Evolutionary conservation across 192 early-diverging fungal genomes (phyloP), one percentile per base, ranked within the genome.

Genomic region (Backusella tarrabulga): DNA sequence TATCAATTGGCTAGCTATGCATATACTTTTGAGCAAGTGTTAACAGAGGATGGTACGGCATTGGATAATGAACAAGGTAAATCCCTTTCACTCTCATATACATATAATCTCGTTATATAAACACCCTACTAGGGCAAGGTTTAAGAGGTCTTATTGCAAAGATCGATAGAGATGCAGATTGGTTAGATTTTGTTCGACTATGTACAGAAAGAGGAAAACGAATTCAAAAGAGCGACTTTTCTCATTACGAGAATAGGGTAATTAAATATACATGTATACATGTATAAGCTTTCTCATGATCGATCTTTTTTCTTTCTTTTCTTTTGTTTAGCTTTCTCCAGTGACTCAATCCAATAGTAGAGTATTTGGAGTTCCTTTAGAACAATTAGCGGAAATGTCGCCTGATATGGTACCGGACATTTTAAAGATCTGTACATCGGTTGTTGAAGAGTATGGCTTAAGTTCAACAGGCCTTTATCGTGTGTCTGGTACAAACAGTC

Each of bases 381-480:
- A 87, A n/a, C 80, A 83, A 38, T 89, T 92, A 69, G 83, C 93
- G 63, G 90, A 88, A 36, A 87, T 93, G 67, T 95, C 97, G 72
- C 81, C 86, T 35, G 80, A 87, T 15, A 89, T 90, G 29, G 86
- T 97, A 11, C 97, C 98, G 11, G 67, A 87, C 23, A 90, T 98
- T 42, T 84, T 99, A 4, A 83, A 83, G 52, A 94, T 93, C 46
- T 97, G 94, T 75, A 89, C 93, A 3, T 84, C 93, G 38, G 91
- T 89, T 15, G 91, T 99, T 19, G 98, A 99, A 81, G 81, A 86
- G 26, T 88, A 88, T 77, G 90, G 76, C 0, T 71, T 95, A 67
- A 85, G 91, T 32, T 90, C 87, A n/a, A 85, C 90, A 32, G 97
- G 98, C 1, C 86, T 99, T 4, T 99, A 99, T 82, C 92, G 98